phyloP scores from a whole-genome alignment of 441 rosid genomes.

The Dalechampia spathulata region DNA sequence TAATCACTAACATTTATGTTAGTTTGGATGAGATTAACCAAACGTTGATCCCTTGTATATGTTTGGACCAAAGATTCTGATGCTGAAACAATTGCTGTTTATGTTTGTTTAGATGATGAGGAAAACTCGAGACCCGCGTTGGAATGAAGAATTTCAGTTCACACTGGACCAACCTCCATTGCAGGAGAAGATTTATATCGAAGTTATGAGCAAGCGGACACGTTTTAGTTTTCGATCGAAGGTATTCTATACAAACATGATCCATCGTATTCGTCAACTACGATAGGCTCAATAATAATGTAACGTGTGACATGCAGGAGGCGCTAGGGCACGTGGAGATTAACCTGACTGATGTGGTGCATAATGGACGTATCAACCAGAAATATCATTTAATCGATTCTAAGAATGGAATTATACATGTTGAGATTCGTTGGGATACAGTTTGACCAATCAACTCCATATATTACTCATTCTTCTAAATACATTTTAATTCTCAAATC shows the following conservation, averaged over 20 bases:
- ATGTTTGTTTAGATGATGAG: constrained; percentile 39
- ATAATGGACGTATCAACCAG: constrained; percentile 68
- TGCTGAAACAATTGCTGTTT: no score
- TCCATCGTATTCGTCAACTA: no score
- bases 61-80: no score
- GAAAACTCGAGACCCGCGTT: constrained; percentile 64
- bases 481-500: no score
- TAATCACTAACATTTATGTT: no score
- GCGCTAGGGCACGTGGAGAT: constrained; percentile 66
- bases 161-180: constrained; percentile 71
- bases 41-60: no score
- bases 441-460: no score
- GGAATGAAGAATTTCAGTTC: constrained; percentile 87
- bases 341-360: constrained; percentile 66
- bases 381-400: constrained; percentile 80
- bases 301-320: constrained; percentile 37
- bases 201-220: constrained; percentile 63
- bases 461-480: no score
- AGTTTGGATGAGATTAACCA: no score
- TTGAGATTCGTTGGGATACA: constrained; percentile 74
- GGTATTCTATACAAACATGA: constrained; percentile 22
- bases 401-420: constrained; percentile 59
- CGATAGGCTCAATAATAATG: no score
- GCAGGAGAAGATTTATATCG: constrained; percentile 62
- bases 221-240: constrained; percentile 56